phyloP scores from a whole-genome alignment of 768 basidiomycete species.

The Floccularia luteovirens region DNA sequence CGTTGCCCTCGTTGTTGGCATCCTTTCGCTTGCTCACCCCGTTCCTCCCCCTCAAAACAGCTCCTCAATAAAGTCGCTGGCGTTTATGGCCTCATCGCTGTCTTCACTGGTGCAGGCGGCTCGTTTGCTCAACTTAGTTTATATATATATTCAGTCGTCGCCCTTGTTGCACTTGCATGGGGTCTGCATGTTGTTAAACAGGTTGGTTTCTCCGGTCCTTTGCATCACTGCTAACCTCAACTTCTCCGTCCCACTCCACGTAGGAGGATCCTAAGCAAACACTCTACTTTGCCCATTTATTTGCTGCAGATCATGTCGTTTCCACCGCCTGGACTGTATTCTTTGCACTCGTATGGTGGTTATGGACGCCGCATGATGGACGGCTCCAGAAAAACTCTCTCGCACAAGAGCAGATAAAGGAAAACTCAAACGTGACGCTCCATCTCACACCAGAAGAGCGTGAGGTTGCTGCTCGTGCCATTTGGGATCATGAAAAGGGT shows the following conservation, averaged over 20 bases:
- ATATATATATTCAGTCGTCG: constrained; percentile 88
- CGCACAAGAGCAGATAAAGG: constrained; percentile 84
- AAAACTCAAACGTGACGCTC: constrained; percentile 40
- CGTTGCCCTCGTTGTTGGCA: too few relatives aligned
- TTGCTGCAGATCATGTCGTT: constrained; percentile 86
- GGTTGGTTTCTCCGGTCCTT: constrained; percentile 37
- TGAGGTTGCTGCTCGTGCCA: constrained; percentile 60
- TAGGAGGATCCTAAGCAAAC: constrained; percentile 87
- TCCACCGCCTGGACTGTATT: constrained; percentile 89
- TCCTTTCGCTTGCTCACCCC: too few relatives aligned
- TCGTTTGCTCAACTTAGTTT: constrained; percentile 87
- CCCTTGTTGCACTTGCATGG: constrained; percentile 77
- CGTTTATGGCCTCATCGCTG: constrained; percentile 90
- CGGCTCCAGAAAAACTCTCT: constrained; percentile 69
- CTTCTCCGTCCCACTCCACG: too few relatives aligned
- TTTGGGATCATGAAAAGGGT: constrained; percentile 90
- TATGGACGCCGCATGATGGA: constrained; percentile 89
- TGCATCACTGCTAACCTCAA: constrained; percentile 4
- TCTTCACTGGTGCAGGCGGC: constrained; percentile 87
- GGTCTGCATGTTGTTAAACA: constrained; percentile 80
- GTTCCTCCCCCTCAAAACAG: constrained; percentile 23
- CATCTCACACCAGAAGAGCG: constrained; percentile 57
- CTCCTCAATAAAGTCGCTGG: constrained; percentile 97
- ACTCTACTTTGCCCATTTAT: constrained; percentile 87
- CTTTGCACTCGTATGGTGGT: constrained; percentile 89